These are phyloP conservation scores for Lentinus brumalis DNA, from an alignment of 768 basidiomycete species.

Conservation along the genomic window DNA sequence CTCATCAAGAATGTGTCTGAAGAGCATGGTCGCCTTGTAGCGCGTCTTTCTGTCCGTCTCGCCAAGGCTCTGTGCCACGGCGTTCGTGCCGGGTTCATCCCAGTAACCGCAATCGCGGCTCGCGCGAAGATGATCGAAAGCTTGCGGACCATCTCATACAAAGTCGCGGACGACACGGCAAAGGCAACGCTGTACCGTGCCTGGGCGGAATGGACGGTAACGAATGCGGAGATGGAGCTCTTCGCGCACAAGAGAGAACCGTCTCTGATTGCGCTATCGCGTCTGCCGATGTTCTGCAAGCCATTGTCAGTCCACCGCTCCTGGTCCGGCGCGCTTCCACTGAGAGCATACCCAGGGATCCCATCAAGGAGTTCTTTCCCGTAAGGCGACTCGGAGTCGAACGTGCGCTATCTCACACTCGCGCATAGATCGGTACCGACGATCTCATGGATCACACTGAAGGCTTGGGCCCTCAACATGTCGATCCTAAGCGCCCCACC, in stretches of 20 bases:
- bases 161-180: neutral
- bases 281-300: constrained; percentile 1
- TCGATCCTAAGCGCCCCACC: neutral
- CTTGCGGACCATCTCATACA: neutral
- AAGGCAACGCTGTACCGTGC: neutral
- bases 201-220: neutral
- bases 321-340: too few relatives aligned
- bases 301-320: neutral
- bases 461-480: constrained; percentile 2
- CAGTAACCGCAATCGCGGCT: neutral
- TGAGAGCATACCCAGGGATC: too few relatives aligned
- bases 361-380: neutral
- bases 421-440: constrained; percentile 9
- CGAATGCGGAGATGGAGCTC: neutral
- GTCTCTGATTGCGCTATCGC: neutral
- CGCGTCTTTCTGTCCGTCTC: neutral
- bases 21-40: neutral
- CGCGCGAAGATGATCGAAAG: neutral
- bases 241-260: neutral
- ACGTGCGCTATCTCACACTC: neutral
- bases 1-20: neutral
- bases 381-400: neutral
- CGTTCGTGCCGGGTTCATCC: too few relatives aligned
- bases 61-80: neutral
- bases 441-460: constrained; percentile 1